Evolutionary conservation across 73 alveolate species (phyloP).

Genomic region (Vitrella brassicaformis): DNA sequence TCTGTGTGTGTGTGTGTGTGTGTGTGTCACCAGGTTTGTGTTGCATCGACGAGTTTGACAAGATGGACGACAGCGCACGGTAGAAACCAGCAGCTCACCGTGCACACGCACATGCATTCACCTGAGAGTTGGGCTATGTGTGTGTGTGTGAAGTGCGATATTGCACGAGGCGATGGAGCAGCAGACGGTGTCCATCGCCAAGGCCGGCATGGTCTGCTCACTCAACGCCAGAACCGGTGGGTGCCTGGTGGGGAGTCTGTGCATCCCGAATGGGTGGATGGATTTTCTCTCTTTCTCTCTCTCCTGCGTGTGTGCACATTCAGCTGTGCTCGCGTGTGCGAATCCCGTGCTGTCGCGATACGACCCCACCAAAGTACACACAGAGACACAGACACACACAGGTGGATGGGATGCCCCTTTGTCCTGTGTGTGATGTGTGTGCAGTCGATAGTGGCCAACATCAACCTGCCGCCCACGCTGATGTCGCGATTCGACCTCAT

Average conservation of each 20-base stretch:
- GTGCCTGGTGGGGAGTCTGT: too few species aligned
- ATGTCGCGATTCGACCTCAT: slow-evolving; percentile 93
- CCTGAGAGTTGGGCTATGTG: too few species aligned
- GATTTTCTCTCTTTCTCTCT: too few species aligned
- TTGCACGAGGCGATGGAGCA: slow-evolving; percentile 93
- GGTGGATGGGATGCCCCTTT: too few species aligned
- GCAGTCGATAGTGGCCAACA: slow-evolving; percentile 69
- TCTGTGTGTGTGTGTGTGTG: too few species aligned
- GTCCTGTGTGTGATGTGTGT: too few species aligned
- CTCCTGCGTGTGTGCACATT: too few species aligned
- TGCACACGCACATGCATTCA: too few species aligned
- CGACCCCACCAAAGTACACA: slow-evolving; percentile 17
- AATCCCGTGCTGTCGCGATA: slow-evolving; percentile 77
- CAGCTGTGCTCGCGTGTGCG: slow-evolving; percentile 98
- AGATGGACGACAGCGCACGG: slow-evolving; percentile 94
- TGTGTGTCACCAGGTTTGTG: too few species aligned
- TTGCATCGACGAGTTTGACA: slow-evolving; percentile 99
- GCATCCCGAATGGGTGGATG: too few species aligned
- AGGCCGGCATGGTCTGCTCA: slow-evolving; percentile 96
- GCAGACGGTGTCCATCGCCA: slow-evolving; percentile 86
- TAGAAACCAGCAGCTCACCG: too few species aligned
- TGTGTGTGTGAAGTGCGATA: too few species aligned
- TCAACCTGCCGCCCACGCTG: slow-evolving; percentile 87
- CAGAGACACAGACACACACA: not conserved
- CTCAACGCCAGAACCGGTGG: slow-evolving; percentile 94